A percentile compares a stretch with the other conserved stretches of the same genome.
phyloP scores from a whole-genome alignment of 2,329 filamentous ascomycete species.

The Penicillium sclerotiorum region DNA sequence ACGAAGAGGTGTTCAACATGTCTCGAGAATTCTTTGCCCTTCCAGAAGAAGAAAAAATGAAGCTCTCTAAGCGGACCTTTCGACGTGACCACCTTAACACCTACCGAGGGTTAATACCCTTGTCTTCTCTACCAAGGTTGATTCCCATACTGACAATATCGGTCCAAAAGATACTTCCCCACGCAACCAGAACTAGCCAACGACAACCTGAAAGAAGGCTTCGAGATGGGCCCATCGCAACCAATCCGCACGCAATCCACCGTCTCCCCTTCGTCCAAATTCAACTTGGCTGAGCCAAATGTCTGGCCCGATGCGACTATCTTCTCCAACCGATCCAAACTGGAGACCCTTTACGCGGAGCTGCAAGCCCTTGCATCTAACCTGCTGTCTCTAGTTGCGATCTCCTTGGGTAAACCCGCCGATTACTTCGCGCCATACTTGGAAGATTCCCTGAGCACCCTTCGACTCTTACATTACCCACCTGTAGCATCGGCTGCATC shows the following conservation, averaged over 20 bases:
- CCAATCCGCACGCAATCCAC: conserved; percentile 9
- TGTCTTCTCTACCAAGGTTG: neutral
- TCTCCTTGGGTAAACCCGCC: conserved; percentile 41
- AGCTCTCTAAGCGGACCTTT: conserved; percentile 48
- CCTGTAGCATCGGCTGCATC: conserved; percentile 8
- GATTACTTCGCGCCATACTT: conserved; percentile 48
- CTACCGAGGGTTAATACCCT: conserved; percentile 42
- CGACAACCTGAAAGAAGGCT: conserved; percentile 52
- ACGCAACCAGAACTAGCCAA: conserved; percentile 40
- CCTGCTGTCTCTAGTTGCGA: conserved; percentile 44
- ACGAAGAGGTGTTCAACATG: conserved; percentile 47
- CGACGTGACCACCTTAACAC: conserved; percentile 45
- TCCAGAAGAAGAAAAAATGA: conserved; percentile 41
- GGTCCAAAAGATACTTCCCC: conserved; percentile 47
- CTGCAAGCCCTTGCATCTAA: conserved; percentile 43
- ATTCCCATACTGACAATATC: neutral
- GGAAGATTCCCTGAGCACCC: conserved; percentile 45
- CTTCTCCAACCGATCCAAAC: conserved; percentile 27
- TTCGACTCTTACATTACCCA: conserved; percentile 52
- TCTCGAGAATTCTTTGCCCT: conserved; percentile 45
- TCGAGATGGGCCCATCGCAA: conserved; percentile 45
- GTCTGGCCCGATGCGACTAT: conserved; percentile 38
- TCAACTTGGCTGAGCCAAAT: conserved; percentile 47
- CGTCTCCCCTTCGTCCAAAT: conserved; percentile 21
- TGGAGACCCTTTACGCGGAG: conserved; percentile 44